phyloP scores from a whole-genome alignment of 2,329 filamentous ascomycete species.

The Nannizziopsis arthrosporioides region DNA sequence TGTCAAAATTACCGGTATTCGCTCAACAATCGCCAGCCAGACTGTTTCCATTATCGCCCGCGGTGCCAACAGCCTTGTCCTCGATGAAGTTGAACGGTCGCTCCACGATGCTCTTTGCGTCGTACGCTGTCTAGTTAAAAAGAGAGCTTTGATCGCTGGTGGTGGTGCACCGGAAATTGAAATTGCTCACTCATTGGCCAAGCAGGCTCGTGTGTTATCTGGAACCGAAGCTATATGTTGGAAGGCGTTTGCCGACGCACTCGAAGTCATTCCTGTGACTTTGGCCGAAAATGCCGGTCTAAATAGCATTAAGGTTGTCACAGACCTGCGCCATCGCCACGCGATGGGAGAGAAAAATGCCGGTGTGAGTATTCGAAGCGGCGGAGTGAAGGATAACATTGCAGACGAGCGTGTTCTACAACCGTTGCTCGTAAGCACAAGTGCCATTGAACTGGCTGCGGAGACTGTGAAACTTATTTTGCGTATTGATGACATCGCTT shows the following conservation, averaged over 20 bases:
- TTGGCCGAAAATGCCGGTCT: conserved; percentile 93
- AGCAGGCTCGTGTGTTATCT: conserved; percentile 67
- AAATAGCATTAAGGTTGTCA: conserved; percentile 98
- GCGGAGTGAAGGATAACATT: conserved; percentile 93
- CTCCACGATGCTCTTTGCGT: conserved; percentile 97
- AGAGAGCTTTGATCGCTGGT: conserved; percentile 96
- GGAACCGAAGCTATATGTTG: conserved; percentile 97
- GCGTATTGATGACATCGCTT: conserved; percentile 55
- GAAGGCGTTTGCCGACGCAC: conserved; percentile 95
- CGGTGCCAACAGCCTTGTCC: conserved; percentile 83
- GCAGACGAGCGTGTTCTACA: conserved; percentile 94
- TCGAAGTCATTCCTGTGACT: conserved; percentile 94
- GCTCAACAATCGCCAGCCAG: conserved; percentile 56
- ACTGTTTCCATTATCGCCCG: conserved; percentile 91
- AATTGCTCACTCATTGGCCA: conserved; percentile 74
- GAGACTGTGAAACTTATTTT: conserved; percentile 97
- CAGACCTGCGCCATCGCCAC: conserved; percentile 85
- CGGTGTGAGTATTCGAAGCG: conserved; percentile 94
- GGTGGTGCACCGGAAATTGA: conserved; percentile 95
- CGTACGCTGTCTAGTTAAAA: conserved; percentile 94
- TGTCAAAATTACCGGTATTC: conserved; percentile 89
- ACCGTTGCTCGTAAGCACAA: conserved; percentile 90
- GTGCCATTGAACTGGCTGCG: conserved; percentile 88
- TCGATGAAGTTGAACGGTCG: conserved; percentile 93
- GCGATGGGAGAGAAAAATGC: conserved; percentile 92